Base-by-base conservation (phyloP, 1,284 basidiomycete genomes). In the Vanrija sp. region DNA sequence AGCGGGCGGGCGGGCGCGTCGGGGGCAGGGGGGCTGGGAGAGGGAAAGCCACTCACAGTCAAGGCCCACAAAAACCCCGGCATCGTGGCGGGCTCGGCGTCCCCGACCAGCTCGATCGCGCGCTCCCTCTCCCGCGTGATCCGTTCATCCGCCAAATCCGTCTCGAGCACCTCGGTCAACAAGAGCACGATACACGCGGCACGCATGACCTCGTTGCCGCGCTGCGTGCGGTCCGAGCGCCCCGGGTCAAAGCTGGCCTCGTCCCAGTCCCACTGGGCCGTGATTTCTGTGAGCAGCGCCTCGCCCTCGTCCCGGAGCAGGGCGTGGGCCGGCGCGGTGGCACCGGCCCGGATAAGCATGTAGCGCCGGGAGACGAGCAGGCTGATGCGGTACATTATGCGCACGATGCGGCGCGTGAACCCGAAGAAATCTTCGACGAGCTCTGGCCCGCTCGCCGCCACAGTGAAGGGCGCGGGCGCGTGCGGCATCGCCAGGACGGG, bases 371-470 rank as follows among this genome's bases (percentile, higher is more conserved):
- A 45, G 20, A 63, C 55, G 23, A 63, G 44, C 35, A 44, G 44
- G 39, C 54, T 58, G 22, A 63, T 56, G 7, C 42, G 45, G 12
- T 49, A 54, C 31, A 60, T 41, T 15, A 53, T 27, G 38, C 48
- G 42, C 51, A 63, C 53, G 27, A 56, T 54, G 9, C 48, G 47
- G 14, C 61, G 54, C 4, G 57, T 51, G 16, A 59, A 47, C 8
- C 61, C 61, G 37, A 60, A 51, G 19, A 63, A 63, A 5, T 51
- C 45, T 47, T 63, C 61, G 20, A 63, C 56, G 59, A 59, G 61
- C 37, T 63, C 51, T 12, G 51, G 41, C 20, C 53, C 56, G 12
- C n/a, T 18, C 20, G 6, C 44, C 3, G 51, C 18, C 20, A 54
- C 36, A 16, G 41, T 37, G 9, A 59, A 57, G 8, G 47, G 41